Evolutionary conservation across 2,329 filamentous ascomycete genomes (phyloP).

Genomic region (Xylariaceae sp.): DNA sequence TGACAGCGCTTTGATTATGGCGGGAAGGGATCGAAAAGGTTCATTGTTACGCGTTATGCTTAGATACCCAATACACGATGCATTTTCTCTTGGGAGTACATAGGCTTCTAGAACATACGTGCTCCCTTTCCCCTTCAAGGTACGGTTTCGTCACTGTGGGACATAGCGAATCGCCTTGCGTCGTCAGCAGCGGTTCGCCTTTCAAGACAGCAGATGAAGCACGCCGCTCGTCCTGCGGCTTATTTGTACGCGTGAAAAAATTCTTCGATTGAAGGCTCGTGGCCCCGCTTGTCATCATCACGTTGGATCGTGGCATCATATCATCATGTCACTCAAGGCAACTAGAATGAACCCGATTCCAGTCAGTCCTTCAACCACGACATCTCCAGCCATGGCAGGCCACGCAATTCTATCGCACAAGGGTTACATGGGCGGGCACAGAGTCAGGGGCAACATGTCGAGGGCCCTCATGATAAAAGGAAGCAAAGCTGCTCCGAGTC

Average conservation of each 20-base stretch:
- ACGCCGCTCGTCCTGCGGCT: neutral
- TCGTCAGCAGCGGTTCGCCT: neutral
- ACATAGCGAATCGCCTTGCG: neutral
- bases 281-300: neutral
- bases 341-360: neutral
- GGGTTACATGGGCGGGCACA: neutral
- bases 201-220: neutral
- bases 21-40: constrained; percentile 7
- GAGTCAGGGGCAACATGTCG: neutral
- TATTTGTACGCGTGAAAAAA: neutral
- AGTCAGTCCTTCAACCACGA: neutral
- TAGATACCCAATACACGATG: constrained; percentile 3
- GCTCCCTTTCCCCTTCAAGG: neutral
- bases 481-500: too few species aligned
- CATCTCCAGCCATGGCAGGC: neutral
- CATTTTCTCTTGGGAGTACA: neutral
- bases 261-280: neutral
- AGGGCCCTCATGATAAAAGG: too few species aligned
- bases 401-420: neutral
- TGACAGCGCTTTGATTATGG: neutral
- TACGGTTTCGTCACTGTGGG: neutral
- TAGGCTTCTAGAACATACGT: neutral
- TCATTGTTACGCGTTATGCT: constrained; percentile 2
- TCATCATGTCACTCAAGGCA: neutral
- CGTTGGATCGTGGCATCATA: neutral